Conservation (phyloP, 106 monocot species). For the Posidonia australis region DNA sequence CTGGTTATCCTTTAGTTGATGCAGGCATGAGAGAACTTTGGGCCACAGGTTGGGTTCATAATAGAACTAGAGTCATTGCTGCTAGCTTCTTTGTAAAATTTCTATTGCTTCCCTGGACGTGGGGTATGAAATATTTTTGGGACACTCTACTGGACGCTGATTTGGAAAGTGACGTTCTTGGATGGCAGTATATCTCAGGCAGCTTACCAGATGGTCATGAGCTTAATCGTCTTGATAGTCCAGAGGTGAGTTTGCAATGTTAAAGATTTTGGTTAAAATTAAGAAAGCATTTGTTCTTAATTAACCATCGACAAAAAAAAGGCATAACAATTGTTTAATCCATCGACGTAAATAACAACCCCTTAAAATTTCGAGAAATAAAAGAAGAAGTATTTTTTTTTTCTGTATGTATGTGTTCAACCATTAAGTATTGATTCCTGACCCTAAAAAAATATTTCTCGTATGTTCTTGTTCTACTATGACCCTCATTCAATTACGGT, state of each 20-base stretch:
- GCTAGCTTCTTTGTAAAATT: slow-evolving; percentile 74
- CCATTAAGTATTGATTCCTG: too few species aligned
- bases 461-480: too few species aligned
- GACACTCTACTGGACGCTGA: slow-evolving; percentile 79
- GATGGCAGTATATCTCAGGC: slow-evolving; percentile 93
- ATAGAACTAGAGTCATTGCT: slow-evolving; percentile 56
- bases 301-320: too few species aligned
- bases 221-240: slow-evolving; percentile 61
- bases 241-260: slow-evolving; percentile 40
- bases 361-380: too few species aligned
- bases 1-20: slow-evolving; percentile 86
- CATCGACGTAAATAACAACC: too few species aligned
- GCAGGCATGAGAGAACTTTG: slow-evolving; percentile 96
- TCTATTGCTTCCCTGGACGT: slow-evolving; percentile 75
- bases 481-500: too few species aligned
- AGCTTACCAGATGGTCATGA: slow-evolving; percentile 88
- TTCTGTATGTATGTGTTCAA: too few species aligned
- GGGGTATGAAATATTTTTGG: slow-evolving; percentile 97
- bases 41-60: slow-evolving; percentile 94
- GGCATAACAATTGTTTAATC: too few species aligned
- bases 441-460: too few species aligned
- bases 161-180: slow-evolving; percentile 76
- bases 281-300: too few species aligned
- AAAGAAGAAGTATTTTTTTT: too few species aligned
- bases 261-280: neutral